Conservation (phyloP, 495 filamentous ascomycete species). For the Lophium mytilinum region DNA sequence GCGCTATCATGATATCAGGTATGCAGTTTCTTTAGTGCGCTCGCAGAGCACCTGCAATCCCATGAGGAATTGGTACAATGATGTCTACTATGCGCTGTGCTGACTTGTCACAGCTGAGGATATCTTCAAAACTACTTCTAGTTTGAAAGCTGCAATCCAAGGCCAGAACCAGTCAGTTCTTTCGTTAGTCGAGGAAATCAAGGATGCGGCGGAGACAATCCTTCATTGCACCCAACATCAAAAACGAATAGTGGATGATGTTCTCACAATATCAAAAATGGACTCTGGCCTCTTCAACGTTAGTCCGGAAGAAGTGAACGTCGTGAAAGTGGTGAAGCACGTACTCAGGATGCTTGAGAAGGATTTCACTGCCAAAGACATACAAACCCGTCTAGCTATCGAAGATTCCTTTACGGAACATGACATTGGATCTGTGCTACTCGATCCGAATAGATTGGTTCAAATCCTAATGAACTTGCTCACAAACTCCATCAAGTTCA, state of each 20-base stretch:
- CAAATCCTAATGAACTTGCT: constrained; percentile 56
- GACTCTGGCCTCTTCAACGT: constrained; percentile 13
- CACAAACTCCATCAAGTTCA: constrained; percentile 75
- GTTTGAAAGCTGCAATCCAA: neutral
- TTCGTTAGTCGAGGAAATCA: constrained; percentile 3
- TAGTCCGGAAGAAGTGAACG: constrained; percentile 4
- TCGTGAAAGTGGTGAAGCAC: neutral
- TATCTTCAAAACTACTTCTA: neutral
- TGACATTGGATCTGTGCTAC: constrained; percentile 11
- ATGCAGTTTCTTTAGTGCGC: neutral
- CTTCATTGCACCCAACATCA: constrained; percentile 12
- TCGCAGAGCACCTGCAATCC: neutral
- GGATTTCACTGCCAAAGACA: constrained; percentile 8
- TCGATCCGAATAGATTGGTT: constrained; percentile 19
- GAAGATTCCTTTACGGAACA: constrained; percentile 7
- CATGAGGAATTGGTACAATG: neutral
- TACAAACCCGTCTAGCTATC: constrained; percentile 8
- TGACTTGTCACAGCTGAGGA: constrained; percentile 21
- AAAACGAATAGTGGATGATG: constrained; percentile 14
- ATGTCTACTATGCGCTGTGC: neutral
- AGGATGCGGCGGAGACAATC: constrained; percentile 20
- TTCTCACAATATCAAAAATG: constrained; percentile 14
- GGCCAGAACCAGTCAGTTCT: neutral
- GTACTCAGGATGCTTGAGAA: constrained; percentile 10
- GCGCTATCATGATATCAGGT: constrained; percentile 24